Base-by-base conservation (phyloP, 106 monocot genomes). In the Platanthera zijinensis region DNA sequence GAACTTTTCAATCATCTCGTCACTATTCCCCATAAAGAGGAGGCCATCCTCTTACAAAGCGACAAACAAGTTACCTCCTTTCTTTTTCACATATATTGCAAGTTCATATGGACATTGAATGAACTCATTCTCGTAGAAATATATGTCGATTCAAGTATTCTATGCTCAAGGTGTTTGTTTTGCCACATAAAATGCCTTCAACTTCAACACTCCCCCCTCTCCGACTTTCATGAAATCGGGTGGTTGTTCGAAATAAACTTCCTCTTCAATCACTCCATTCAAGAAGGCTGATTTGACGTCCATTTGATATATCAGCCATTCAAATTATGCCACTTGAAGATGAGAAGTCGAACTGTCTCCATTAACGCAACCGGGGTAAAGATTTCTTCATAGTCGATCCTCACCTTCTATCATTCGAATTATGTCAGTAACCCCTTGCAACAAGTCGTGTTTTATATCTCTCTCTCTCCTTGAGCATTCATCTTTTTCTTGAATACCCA, bases 251-350 rank as follows among this genome's bases (percentile, higher is more conserved):
- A 80, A 2, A 32, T 74, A 74, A 0, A 74, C 48, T 7, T 80
- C 74, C 51, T 80, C 74, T 51, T 75, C 63, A 1, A 80, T 8
- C n/a, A 47, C 45, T 4, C 74, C 63, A 80, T 80, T 64, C 2
- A 80, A 80, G 39, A 80, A 80, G 47, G 79, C 56, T n/a, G 49
- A 80, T 53, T 80, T 80, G 6, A 80, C 79, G 48, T 80, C 72
- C 57, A 80, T 71, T 19, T 74, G 73, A 51, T 32, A 71, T 73
- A 73, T 71, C 25, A 8, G 7, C 57, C 72, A 80, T 62, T 80
- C 72, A 4, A 72, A 72, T 50, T 47, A 48, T 72, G 5, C 48
- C 71, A 15, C 57, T 15, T 57, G 57, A 5, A 14, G 57, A 57
- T 57, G 7, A 57, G 57, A 57, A 57, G 57, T 57, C 17, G 57